Conservation (phyloP, 2,329 filamentous ascomycete species). For the Colletotrichum sp. region DNA sequence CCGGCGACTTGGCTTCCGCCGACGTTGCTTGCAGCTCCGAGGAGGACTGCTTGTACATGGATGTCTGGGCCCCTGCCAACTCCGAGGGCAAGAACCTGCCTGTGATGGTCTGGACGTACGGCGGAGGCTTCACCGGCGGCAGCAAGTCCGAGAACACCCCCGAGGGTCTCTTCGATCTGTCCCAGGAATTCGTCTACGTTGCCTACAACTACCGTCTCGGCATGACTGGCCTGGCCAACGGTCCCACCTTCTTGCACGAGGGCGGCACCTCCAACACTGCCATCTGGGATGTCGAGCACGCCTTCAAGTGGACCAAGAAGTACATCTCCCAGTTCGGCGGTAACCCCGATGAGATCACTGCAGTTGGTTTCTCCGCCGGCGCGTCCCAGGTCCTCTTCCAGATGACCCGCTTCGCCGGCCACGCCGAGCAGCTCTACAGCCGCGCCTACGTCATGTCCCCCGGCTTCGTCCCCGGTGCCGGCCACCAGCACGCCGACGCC, state of each 20-base stretch:
- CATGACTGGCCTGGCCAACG: constrained; percentile 42
- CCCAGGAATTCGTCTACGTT: constrained; percentile 38
- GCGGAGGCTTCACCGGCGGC: constrained; percentile 44
- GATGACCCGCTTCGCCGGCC: constrained; percentile 35
- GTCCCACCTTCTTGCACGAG: constrained; percentile 22
- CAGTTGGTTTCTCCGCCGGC: constrained; percentile 57
- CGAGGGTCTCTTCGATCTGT: constrained; percentile 33
- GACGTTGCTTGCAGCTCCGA: neutral
- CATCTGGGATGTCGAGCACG: constrained; percentile 28
- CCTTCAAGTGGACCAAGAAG: constrained; percentile 54
- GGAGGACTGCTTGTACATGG: neutral
- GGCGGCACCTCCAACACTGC: constrained; percentile 47
- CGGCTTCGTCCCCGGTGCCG: neutral
- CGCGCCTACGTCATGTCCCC: constrained; percentile 2
- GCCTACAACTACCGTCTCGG: constrained; percentile 47
- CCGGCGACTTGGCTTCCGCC: neutral
- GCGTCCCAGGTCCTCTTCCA: constrained; percentile 51
- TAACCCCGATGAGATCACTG: constrained; percentile 51
- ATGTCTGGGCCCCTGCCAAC: neutral
- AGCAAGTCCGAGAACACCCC: constrained; percentile 27
- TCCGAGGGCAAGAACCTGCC: neutral
- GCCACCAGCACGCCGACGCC: constrained; percentile 11
- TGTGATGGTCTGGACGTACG: constrained; percentile 53
- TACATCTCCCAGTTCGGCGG: constrained; percentile 57
- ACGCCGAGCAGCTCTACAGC: constrained; percentile 1